Percentiles rank a stretch among this genome's conserved stretches.
Conservation (phyloP, 1,139 yeast species). For the Debaryomyces psychrophilus region DNA sequence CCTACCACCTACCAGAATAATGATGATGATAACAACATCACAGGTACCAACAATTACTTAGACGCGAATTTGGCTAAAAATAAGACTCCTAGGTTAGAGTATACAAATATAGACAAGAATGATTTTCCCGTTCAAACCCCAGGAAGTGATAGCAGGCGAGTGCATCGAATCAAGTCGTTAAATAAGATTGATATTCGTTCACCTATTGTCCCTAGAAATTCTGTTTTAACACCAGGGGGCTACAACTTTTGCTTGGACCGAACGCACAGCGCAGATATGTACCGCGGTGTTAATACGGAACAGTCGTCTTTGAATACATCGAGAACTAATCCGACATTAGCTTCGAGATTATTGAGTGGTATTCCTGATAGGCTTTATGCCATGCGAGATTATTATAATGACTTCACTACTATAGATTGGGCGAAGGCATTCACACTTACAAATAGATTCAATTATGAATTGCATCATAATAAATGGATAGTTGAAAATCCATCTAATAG, state of each 20-base stretch:
- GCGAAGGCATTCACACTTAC: slow-evolving; percentile 54
- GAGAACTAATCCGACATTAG: slow-evolving; percentile 22
- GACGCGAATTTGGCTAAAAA: background rate
- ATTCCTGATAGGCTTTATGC: slow-evolving; percentile 25
- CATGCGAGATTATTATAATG: slow-evolving; percentile 53
- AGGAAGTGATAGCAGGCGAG: slow-evolving; percentile 2
- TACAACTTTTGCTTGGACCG: slow-evolving; percentile 6
- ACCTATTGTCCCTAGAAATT: slow-evolving; percentile 13
- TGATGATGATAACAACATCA: background rate
- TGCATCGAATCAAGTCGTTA: slow-evolving; percentile 25
- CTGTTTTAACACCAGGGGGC: slow-evolving; percentile 18
- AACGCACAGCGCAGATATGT: slow-evolving; percentile 4
- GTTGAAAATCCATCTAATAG: slow-evolving; percentile 15
- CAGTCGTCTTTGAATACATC: slow-evolving; percentile 22
- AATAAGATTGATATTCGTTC: slow-evolving; percentile 29
- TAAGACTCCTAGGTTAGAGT: background rate
- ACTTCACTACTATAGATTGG: slow-evolving; percentile 75
- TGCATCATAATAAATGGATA: slow-evolving; percentile 33
- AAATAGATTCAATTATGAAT: slow-evolving; percentile 46
- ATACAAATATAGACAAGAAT: background rate
- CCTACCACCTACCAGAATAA: background rate
- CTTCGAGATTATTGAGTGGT: slow-evolving; percentile 22
- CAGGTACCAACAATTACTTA: background rate
- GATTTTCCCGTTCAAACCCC: slow-evolving; percentile 5
- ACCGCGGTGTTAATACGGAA: slow-evolving; percentile 10